Evolutionary conservation across 345 rosid species (phyloP).

Genomic region (Populus deltoides): DNA sequence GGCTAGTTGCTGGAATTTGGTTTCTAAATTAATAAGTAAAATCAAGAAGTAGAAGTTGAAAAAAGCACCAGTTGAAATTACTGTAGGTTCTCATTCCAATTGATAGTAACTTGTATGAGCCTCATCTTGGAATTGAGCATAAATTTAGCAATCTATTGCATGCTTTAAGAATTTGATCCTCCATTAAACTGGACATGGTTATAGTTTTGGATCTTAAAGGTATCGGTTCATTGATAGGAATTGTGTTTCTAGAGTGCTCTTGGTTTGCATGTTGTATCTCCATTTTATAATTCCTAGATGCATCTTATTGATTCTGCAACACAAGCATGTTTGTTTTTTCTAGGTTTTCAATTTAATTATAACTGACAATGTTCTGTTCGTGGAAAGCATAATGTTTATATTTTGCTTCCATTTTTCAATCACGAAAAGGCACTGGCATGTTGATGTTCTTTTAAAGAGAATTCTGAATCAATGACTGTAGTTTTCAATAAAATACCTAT

Average conservation of each 20-base stretch:
- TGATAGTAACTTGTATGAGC: neutral
- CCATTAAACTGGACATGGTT: neutral
- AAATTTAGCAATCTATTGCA: neutral
- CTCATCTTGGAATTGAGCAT: neutral
- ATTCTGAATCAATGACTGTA: neutral
- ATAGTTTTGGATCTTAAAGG: neutral
- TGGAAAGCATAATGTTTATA: neutral
- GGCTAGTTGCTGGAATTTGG: neutral
- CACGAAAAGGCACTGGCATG: neutral
- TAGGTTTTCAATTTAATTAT: neutral
- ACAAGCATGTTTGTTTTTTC: neutral
- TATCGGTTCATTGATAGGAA: neutral
- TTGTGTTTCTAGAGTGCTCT: neutral
- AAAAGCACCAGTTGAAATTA: neutral
- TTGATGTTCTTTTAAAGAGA: neutral
- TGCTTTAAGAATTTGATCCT: neutral
- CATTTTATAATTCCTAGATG: conserved; percentile 1
- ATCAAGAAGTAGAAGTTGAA: neutral
- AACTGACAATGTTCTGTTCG: neutral
- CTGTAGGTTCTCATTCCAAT: neutral
- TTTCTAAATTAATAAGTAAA: neutral
- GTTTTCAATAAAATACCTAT: neutral
- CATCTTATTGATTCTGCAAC: neutral
- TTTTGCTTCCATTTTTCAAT: neutral
- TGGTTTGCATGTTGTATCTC: neutral